A percentile compares a stretch with the other conserved stretches of the same genome.
phyloP scores from a whole-genome alignment of 1,139 yeast genomes.

The Hyphopichia fennica region DNA sequence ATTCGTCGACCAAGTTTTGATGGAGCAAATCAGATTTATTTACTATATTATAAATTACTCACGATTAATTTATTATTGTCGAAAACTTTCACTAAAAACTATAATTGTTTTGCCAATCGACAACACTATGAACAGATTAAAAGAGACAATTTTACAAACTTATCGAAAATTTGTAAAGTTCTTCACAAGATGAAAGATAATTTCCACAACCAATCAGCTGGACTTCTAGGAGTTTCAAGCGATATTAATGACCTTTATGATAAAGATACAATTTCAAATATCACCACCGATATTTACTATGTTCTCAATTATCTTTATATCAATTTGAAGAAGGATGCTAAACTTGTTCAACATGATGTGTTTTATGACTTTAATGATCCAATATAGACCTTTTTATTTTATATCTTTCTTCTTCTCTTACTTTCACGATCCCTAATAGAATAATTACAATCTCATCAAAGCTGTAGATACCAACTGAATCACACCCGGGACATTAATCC shows the following conservation, averaged over 20 bases:
- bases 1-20: neutral
- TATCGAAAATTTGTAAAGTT: neutral
- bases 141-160: neutral
- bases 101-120: neutral
- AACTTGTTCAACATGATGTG: slow-evolving; percentile 1
- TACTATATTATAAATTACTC: neutral
- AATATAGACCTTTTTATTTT: no score
- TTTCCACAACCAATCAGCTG: slow-evolving; percentile 1
- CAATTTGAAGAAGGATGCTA: neutral
- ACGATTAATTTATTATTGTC: neutral
- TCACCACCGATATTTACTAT: slow-evolving; percentile 1
- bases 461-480: no score
- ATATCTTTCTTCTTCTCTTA: no score
- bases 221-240: neutral
- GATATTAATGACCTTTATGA: neutral
- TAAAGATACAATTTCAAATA: neutral
- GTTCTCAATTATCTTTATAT: neutral
- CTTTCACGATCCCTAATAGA: no score
- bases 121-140: slow-evolving; percentile 1
- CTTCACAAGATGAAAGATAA: neutral
- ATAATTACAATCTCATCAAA: no score
- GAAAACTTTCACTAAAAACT: slow-evolving; percentile 1
- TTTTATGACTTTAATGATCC: slow-evolving; percentile 3
- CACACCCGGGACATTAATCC: no score
- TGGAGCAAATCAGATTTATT: neutral